A percentile compares a stretch with the other conserved stretches of the same genome.
Conservation (phyloP, 2,329 filamentous ascomycete genomes). For the Lachnellula arida region DNA sequence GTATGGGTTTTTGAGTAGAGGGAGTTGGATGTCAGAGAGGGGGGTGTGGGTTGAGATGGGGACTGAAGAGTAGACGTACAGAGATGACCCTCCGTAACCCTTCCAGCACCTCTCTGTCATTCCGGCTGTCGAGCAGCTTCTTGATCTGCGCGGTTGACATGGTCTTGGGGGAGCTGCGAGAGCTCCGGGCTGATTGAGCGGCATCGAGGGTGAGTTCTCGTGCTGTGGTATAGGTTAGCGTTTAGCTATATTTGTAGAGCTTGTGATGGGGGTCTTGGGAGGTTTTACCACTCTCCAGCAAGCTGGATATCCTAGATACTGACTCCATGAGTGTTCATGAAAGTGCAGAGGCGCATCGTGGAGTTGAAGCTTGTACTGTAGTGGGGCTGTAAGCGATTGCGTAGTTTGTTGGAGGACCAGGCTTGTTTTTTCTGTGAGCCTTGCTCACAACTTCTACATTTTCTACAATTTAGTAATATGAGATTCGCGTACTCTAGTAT, state of each 20-base stretch:
- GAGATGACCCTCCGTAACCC: slow-evolving; percentile 84
- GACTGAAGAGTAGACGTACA: slow-evolving; percentile 46
- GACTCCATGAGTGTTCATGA: slow-evolving; percentile 69
- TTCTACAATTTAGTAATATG: background rate
- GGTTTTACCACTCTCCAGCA: slow-evolving; percentile 84
- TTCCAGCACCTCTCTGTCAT: slow-evolving; percentile 88
- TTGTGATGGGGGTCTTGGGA: background rate
- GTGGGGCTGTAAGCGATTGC: slow-evolving; percentile 24
- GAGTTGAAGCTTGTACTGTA: slow-evolving; percentile 9
- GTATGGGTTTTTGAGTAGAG: background rate
- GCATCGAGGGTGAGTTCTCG: slow-evolving; percentile 97
- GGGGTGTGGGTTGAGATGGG: background rate
- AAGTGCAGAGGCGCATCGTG: slow-evolving; percentile 19
- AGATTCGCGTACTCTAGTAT: background rate
- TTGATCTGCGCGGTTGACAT: slow-evolving; percentile 82
- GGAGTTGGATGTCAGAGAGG: background rate
- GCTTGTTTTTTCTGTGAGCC: background rate
- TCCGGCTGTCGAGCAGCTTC: slow-evolving; percentile 89
- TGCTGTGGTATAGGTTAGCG: slow-evolving; percentile 49
- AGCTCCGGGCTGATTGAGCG: slow-evolving; percentile 75
- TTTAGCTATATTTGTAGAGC: background rate
- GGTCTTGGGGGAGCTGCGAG: slow-evolving; percentile 56
- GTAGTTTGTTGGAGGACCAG: background rate
- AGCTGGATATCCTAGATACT: slow-evolving; percentile 84
- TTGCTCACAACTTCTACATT: background rate